Base-by-base conservation (phyloP, 2,329 filamentous ascomycete genomes). In the Hymenoscyphus repandus region DNA sequence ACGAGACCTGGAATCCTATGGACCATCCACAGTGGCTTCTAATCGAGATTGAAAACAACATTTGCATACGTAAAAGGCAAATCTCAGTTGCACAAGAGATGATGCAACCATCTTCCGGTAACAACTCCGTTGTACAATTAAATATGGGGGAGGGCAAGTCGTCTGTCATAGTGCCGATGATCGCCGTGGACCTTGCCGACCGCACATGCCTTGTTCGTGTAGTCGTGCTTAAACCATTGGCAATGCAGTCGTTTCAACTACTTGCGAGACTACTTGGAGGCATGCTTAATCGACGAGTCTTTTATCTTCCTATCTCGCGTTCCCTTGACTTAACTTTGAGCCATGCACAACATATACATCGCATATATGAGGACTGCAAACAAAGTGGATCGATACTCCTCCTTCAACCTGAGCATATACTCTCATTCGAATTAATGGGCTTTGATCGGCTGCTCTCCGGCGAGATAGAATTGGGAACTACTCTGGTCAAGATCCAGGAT, bases 101-200 rank as follows among this genome's bases (percentile, higher is more conserved):
- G 78, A 75, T 72, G 2, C 47, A 58, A 0, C 73, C 75, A 0
- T 58, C 62, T 0, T 61, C 61, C 0, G 63, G 59, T 0, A 27
- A 61, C 0, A 86, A 83, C 56, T 63, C 73, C 0, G 75, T 83
- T 0, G 75, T 86, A 69, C 82, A 87, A 58, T 64, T 88, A 1
- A 86, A 86, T 55, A 88, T 88, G 83, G 85, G 85, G 0, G 77
- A 86, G 59, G 85, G 84, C 0, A 88, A 88, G 55, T 82, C 81
- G 0, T 85, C 83, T 0, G 78, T 87, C 1, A 88, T 90, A 44
- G 73, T 85, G 0, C 85, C 84, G 0, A 82, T 86, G 34, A 76
- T 85, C 0, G 77, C 78, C 0, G 67, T 76, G 0, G 65, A 70
- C 0, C 62, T 86, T 0, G 78, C 79, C 0, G 69, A 86, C 42